Base-by-base conservation (phyloP, 1,284 basidiomycete species). In the Farysia itapuensis region DNA sequence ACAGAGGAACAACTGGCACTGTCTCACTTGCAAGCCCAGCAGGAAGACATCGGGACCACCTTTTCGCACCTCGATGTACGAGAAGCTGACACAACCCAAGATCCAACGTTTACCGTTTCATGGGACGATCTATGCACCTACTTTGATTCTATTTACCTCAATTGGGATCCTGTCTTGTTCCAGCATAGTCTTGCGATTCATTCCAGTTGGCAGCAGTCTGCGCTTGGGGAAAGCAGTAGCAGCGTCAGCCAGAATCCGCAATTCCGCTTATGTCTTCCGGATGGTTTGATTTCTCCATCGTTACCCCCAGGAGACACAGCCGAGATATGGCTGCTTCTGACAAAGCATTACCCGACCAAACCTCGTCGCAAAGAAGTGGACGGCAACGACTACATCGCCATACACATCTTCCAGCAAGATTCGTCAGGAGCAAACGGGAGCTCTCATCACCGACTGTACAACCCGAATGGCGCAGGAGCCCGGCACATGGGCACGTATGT, bases 131-230 rank as follows among this genome's bases (percentile, higher is more conserved):
- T 87, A 5, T 83, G 90, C 45, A 79, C 82, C 13, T 78, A 83
- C 0, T 95, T 96, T 61, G 86, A 91, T 40, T 85, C 88, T 1
- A 78, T 95, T 29, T 90, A 91, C 74, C 75, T 90, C 28, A 96
- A 88, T 71, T 96, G 93, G 93, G 82, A 92, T 72, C 89, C 91
- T 0, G 64, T 50, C 0, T 79, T 84, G 6, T 87, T 89, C 74
- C 71, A 79, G 1, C 77, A 82, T 29, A 69, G 69, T 1, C 65
- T 84, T 11, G 78, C 71, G 3, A 83, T 88, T 45, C 89, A 94
- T 86, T 86, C 89, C 86, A 52, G 44, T 81, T 74, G 28, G 32
- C n/a, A n/a, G n/a, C n/a, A n/a, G n/a, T n/a, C n/a, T n/a, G n/a
- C 41, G 3, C 4, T 14, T 4, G 31, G 21, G 4, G 8, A 19